phyloP scores from a whole-genome alignment of 78 protist species.

The Pigoraptor vietnamica region DNA sequence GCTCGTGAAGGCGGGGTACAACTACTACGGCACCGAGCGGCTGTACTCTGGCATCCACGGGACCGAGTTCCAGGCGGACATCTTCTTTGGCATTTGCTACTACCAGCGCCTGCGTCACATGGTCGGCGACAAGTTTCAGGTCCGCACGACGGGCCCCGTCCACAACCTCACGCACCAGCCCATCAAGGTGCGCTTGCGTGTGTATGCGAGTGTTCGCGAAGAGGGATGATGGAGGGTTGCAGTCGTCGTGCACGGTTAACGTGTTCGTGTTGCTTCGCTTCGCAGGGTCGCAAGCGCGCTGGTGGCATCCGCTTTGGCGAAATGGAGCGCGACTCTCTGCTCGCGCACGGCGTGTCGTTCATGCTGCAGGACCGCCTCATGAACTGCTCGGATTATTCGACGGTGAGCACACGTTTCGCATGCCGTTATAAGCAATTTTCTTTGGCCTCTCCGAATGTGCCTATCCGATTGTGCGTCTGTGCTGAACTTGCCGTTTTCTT shows the following conservation, averaged over 20 bases:
- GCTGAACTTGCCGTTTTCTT: background rate
- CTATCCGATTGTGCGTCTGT: background rate
- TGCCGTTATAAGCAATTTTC: background rate
- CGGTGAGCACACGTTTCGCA: background rate
- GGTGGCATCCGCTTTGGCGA: conserved; percentile 99
- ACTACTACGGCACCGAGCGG: conserved; percentile 74
- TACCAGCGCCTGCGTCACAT: conserved; percentile 98
- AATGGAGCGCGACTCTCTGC: conserved; percentile 98
- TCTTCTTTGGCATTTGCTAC: conserved; percentile 87
- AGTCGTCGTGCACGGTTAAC: no score
- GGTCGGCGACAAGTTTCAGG: conserved; percentile 98
- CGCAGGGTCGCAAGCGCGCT: conserved; percentile 64
- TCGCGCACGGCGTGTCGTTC: conserved; percentile 92
- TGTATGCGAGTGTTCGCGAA: background rate
- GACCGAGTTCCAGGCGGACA: conserved; percentile 77
- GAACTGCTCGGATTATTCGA: conserved; percentile 71
- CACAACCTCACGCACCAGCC: conserved; percentile 92
- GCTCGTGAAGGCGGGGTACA: conserved; percentile 83
- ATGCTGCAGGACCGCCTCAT: conserved; percentile 88
- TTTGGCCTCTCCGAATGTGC: background rate
- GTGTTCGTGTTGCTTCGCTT: background rate
- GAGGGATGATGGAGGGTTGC: no score
- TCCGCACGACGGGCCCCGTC: conserved; percentile 90
- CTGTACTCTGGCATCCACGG: conserved; percentile 75
- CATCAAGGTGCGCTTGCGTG: conserved; percentile 87